Percentiles rank a stretch among this genome's conserved stretches.
Evolutionary conservation across 1,284 basidiomycete species (phyloP).

Genomic region (Irpex lacteus): DNA sequence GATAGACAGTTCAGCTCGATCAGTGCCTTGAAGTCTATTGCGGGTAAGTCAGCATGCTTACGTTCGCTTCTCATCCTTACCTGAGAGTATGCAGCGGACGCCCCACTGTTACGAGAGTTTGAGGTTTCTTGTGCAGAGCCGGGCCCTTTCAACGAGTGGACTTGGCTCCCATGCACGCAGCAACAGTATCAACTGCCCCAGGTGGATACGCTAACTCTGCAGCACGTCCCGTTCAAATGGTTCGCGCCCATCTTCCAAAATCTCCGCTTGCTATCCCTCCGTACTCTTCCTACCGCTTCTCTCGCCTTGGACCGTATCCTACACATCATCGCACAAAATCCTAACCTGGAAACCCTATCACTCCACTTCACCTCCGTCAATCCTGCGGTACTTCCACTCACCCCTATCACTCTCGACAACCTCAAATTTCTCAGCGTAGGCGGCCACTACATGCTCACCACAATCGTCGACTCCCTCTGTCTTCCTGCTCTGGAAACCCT

Average conservation of each 20-base stretch:
- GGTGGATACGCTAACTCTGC: slow-evolving; percentile 55
- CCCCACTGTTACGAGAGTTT: slow-evolving; percentile 70
- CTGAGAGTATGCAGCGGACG: slow-evolving; percentile 45
- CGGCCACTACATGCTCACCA: slow-evolving; percentile 61
- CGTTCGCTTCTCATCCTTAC: neutral
- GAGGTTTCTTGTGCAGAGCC: slow-evolving; percentile 71
- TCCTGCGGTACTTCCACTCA: slow-evolving; percentile 58
- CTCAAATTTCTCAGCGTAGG: slow-evolving; percentile 56
- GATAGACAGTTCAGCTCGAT: slow-evolving; percentile 72
- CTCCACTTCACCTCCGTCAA: slow-evolving; percentile 60
- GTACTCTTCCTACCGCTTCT: slow-evolving; percentile 58
- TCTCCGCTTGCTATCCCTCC: slow-evolving; percentile 56
- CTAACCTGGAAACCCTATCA: slow-evolving; percentile 49
- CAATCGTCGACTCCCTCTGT: slow-evolving; percentile 58
- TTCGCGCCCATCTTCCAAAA: slow-evolving; percentile 63
- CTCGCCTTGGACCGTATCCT: slow-evolving; percentile 65
- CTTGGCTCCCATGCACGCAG: slow-evolving; percentile 61
- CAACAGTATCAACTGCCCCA: slow-evolving; percentile 34
- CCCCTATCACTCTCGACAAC: slow-evolving; percentile 44
- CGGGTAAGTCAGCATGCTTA: slow-evolving; percentile 41
- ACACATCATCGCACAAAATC: slow-evolving; percentile 56
- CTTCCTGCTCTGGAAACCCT: slow-evolving; percentile 54
- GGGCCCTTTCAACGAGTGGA: slow-evolving; percentile 57
- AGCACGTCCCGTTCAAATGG: slow-evolving; percentile 74
- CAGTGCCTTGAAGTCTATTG: slow-evolving; percentile 63